Evolutionary conservation across 2,329 filamentous ascomycete species (phyloP).

Genomic region (Colletotrichum acutatum): DNA sequence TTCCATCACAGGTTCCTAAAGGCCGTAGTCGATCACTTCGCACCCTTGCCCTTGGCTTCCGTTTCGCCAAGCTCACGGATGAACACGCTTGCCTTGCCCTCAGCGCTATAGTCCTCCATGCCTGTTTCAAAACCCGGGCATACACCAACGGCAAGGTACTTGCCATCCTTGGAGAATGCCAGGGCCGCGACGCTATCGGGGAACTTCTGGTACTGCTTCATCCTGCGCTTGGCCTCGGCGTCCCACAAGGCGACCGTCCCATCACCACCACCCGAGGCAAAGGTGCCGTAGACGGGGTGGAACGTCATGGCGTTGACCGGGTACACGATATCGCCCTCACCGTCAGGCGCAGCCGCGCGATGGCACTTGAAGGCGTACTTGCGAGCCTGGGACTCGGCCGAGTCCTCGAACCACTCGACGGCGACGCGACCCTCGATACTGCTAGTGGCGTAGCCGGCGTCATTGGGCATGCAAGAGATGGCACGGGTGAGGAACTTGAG

Average conservation of each 20-base stretch:
- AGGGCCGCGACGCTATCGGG: slow-evolving; percentile 81
- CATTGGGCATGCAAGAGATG: slow-evolving; percentile 95
- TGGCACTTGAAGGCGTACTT: slow-evolving; percentile 99
- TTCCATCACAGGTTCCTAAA: not conserved
- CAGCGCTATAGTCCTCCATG: slow-evolving; percentile 79
- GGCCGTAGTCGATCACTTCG: slow-evolving; percentile 63
- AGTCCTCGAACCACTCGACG: slow-evolving; percentile 98
- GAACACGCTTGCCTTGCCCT: slow-evolving; percentile 80
- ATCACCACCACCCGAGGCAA: slow-evolving; percentile 90
- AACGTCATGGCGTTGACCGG: slow-evolving; percentile 92
- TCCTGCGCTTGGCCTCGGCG: slow-evolving; percentile 87
- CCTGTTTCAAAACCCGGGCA: slow-evolving; percentile 91
- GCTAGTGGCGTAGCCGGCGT: slow-evolving; percentile 90
- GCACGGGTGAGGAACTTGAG: slow-evolving; percentile 96
- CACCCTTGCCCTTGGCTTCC: slow-evolving; percentile 87
- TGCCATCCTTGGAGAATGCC: slow-evolving; percentile 81
- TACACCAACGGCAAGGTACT: slow-evolving; percentile 80
- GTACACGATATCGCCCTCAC: slow-evolving; percentile 83
- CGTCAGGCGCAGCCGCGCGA: slow-evolving; percentile 74
- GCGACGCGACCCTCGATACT: slow-evolving; percentile 96
- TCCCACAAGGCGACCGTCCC: slow-evolving; percentile 95
- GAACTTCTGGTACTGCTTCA: slow-evolving; percentile 89
- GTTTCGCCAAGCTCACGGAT: slow-evolving; percentile 86
- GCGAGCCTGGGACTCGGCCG: slow-evolving; percentile 83
- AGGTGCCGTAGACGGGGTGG: slow-evolving; percentile 84